These are phyloP conservation scores for Melampsora americana DNA, from an alignment of 1,284 basidiomycete genomes.

Conservation along the genomic window DNA sequence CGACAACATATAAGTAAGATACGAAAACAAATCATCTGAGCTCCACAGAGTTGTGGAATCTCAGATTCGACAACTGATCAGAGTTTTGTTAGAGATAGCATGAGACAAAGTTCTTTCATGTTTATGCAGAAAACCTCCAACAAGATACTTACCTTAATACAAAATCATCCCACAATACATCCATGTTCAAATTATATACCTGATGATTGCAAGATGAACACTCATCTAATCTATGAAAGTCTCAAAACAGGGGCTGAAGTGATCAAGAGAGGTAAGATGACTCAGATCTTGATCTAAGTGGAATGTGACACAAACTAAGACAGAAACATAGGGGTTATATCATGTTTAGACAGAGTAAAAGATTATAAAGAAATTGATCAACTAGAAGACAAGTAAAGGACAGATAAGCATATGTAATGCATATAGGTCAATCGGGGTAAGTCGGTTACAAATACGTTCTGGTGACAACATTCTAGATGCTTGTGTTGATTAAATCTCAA, in stretches of 20 bases:
- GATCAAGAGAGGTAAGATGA: not conserved
- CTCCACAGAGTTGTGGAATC: too few relatives aligned
- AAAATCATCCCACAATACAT: too few relatives aligned
- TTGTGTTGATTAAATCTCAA: conserved; percentile 1
- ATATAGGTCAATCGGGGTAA: not conserved
- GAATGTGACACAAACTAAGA: not conserved
- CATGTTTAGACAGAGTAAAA: not conserved
- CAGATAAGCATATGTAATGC: not conserved
- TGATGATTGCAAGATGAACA: too few relatives aligned
- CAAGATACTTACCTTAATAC: too few relatives aligned
- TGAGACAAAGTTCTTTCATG: too few relatives aligned
- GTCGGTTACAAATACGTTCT: not conserved
- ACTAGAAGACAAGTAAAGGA: not conserved
- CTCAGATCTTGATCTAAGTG: not conserved
- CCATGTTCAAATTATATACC: too few relatives aligned
- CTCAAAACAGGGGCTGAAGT: not conserved
- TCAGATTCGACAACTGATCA: too few relatives aligned
- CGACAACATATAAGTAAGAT: too few relatives aligned
- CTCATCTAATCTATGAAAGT: too few relatives aligned
- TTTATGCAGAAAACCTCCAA: too few relatives aligned
- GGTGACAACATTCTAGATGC: not conserved
- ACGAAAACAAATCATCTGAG: too few relatives aligned
- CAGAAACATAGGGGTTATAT: not conserved
- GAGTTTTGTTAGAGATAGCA: too few relatives aligned
- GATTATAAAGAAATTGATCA: not conserved